Percentiles rank a stretch among this genome's conserved stretches.
Evolutionary conservation across 257 asterid species (phyloP).

Genomic region (Schizonepeta tenuifolia): DNA sequence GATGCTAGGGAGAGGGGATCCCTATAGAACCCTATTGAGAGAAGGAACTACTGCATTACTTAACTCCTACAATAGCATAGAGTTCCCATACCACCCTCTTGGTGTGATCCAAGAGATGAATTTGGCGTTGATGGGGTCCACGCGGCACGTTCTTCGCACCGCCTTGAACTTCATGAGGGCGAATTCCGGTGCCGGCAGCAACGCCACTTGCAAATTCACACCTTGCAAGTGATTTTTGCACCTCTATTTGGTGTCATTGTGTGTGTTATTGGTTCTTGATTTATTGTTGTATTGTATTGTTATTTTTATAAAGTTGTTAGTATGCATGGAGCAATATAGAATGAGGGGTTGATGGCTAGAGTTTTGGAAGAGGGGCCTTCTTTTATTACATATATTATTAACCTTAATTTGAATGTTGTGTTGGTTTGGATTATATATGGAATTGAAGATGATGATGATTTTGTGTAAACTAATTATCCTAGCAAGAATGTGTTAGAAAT

Average conservation of each 20-base stretch:
- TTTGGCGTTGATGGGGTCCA: slow-evolving; percentile 69
- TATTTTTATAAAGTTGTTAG: neutral
- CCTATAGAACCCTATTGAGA: slow-evolving; percentile 78
- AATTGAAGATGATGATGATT: neutral
- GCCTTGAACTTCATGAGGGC: slow-evolving; percentile 82
- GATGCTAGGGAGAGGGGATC: slow-evolving; percentile 81
- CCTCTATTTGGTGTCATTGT: slow-evolving; percentile 14
- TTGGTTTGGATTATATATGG: slow-evolving; percentile 22
- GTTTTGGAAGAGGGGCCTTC: slow-evolving; percentile 16
- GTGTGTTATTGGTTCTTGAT: slow-evolving; percentile 18
- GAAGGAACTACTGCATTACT: slow-evolving; percentile 90
- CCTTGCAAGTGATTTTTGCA: slow-evolving; percentile 56
- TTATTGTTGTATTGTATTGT: neutral
- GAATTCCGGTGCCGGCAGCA: slow-evolving; percentile 57
- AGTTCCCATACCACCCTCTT: slow-evolving; percentile 70
- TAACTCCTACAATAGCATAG: slow-evolving; percentile 74
- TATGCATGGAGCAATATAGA: slow-evolving; percentile 6
- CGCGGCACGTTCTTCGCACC: slow-evolving; percentile 58
- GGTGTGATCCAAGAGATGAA: slow-evolving; percentile 64
- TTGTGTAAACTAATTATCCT: slow-evolving; percentile 17
- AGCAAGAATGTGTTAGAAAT: neutral
- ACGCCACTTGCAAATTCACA: slow-evolving; percentile 62
- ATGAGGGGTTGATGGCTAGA: slow-evolving; percentile 14
- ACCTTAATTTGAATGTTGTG: neutral
- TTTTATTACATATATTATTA: slow-evolving; percentile 6